Evolutionary conservation across 192 early-diverging fungal species (phyloP).

Genomic region (Backusella morwellensis): DNA sequence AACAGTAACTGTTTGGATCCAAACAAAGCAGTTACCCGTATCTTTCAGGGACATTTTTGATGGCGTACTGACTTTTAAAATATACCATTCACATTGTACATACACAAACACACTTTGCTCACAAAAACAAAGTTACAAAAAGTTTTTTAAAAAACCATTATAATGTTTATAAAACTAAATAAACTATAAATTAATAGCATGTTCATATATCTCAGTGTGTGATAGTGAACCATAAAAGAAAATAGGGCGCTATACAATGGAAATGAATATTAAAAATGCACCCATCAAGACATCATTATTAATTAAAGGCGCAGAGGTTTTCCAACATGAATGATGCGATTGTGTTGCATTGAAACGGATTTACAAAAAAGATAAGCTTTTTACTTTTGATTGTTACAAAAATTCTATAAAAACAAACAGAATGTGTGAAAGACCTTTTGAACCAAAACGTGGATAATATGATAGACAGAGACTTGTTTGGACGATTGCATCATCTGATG

Average conservation of each 20-base stretch:
- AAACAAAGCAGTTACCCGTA: background rate
- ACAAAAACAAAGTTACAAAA: background rate
- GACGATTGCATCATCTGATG: background rate
- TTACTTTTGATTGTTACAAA: background rate
- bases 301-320: background rate
- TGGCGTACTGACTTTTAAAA: background rate
- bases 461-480: background rate
- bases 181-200: too few species aligned
- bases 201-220: too few species aligned
- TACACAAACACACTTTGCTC: background rate
- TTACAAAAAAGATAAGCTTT: too few species aligned
- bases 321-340: background rate
- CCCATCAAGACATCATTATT: too few species aligned
- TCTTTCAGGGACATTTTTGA: background rate
- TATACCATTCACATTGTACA: background rate
- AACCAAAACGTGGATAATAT: background rate
- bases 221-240: too few species aligned
- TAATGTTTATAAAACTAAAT: too few species aligned
- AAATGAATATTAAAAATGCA: too few species aligned
- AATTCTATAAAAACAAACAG: background rate
- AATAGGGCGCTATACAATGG: too few species aligned
- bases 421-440: background rate
- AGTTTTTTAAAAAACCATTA: too few species aligned
- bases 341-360: background rate
- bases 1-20: background rate